Evolutionary conservation across 202 grass and related monocot species (phyloP).

Genomic region (Cymbopogon flexuosus): DNA sequence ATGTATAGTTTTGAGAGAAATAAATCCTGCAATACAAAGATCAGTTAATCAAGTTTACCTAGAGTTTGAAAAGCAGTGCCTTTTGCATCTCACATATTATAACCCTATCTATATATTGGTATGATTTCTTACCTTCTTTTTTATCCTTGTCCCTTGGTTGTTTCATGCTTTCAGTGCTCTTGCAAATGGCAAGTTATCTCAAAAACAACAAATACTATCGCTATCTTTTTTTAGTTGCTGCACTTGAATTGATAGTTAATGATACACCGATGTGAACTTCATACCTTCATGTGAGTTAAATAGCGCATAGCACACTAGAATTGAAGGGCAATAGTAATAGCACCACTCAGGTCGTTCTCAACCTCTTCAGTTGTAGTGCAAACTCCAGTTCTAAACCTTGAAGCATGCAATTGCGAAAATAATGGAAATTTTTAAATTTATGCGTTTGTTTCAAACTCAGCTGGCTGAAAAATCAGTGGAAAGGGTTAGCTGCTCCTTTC

Average conservation of each 20-base stretch:
- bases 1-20: not conserved
- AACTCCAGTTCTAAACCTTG: not conserved
- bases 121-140: not conserved
- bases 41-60: not conserved
- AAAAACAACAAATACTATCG: slow-evolving; percentile 12
- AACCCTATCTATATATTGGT: not conserved
- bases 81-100: not conserved
- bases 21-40: not conserved
- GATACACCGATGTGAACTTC: slow-evolving; percentile 5
- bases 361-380: slow-evolving; percentile 4
- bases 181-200: not conserved
- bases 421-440: not conserved
- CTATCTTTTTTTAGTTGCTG: slow-evolving; percentile 2
- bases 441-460: not conserved
- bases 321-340: not conserved
- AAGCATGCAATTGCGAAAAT: not conserved
- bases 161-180: not conserved
- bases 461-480: slow-evolving; percentile 1
- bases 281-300: not conserved
- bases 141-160: not conserved
- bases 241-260: not conserved
- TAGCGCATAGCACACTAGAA: slow-evolving; percentile 18
- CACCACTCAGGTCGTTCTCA: slow-evolving; percentile 10
- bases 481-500: not conserved
- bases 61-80: not conserved